These are phyloP conservation scores for Colletotrichum graminicola DNA, from an alignment of 2,329 filamentous ascomycete genomes.

Conservation along the genomic window DNA sequence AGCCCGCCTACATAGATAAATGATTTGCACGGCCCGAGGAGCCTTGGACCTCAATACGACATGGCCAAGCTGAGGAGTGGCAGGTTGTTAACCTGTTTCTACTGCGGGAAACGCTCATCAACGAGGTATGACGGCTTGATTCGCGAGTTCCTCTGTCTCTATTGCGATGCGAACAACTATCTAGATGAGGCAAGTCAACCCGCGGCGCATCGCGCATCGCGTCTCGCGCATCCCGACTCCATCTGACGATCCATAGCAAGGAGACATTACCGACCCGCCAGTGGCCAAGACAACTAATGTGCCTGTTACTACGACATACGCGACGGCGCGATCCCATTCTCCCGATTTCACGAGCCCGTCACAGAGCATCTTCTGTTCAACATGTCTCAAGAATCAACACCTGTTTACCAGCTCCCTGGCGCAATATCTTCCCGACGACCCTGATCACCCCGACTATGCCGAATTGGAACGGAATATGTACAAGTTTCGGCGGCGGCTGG, in stretches of 20 bases:
- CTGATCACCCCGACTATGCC: constrained; percentile 75
- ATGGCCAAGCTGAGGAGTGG: constrained; percentile 60
- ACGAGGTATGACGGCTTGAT: constrained; percentile 68
- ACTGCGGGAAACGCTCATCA: constrained; percentile 79
- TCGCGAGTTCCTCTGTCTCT: constrained; percentile 77
- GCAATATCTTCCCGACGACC: constrained; percentile 79
- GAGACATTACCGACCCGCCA: constrained; percentile 90
- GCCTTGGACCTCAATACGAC: constrained; percentile 18
- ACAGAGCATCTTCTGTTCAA: constrained; percentile 73
- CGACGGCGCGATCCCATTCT: constrained; percentile 55
- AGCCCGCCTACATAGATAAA: constrained; percentile 42
- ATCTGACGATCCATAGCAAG: constrained; percentile 68
- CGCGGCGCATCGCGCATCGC: not conserved
- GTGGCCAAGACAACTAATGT: constrained; percentile 66
- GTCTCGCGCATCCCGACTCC: not conserved
- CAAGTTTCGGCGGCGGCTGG: constrained; percentile 77
- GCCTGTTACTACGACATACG: constrained; percentile 60
- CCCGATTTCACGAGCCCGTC: constrained; percentile 50
- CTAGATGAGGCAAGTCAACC: constrained; percentile 78
- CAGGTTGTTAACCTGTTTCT: constrained; percentile 78
- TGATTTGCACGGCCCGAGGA: constrained; percentile 34
- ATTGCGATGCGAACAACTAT: constrained; percentile 90
- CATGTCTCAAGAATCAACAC: constrained; percentile 90
- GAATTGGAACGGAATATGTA: constrained; percentile 77
- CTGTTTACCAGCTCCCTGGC: constrained; percentile 81